Conservation (phyloP, 371 early-diverging fungal genomes). For the Phascolomyces articulosus region DNA sequence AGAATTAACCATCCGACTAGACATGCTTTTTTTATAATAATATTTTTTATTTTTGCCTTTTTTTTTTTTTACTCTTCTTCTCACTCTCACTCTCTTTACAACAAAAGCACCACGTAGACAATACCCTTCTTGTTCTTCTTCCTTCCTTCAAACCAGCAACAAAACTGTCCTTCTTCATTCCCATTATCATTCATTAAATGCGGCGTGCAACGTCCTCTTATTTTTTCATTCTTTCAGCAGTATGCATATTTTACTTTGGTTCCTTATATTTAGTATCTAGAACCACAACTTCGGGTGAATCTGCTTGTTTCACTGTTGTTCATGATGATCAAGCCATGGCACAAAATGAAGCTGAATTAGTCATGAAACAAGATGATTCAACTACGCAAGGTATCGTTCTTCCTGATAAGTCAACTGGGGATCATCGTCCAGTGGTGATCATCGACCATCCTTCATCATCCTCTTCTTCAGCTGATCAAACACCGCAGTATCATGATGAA, state of each 20-base stretch:
- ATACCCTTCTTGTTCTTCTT: background rate
- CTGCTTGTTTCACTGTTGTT: background rate
- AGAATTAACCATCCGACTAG: no score
- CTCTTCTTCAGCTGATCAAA: no score
- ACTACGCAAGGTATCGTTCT: no score
- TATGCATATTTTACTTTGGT: conserved; percentile 18
- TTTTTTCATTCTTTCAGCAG: background rate
- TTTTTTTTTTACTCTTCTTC: background rate
- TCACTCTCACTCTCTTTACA: no score
- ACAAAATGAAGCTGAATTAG: background rate
- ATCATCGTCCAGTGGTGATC: no score
- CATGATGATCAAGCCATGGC: background rate
- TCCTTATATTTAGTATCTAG: conserved; percentile 12
- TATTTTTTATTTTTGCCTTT: background rate
- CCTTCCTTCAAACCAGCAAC: background rate
- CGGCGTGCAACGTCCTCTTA: conserved; percentile 7
- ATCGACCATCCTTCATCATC: no score
- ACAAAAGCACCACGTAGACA: no score
- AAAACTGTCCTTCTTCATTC: background rate
- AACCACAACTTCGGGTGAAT: background rate
- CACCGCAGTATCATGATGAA: no score
- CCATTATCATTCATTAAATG: conserved; percentile 7
- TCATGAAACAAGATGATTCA: background rate
- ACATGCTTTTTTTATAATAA: no score
- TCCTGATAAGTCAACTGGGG: no score